Evolutionary conservation across 2,329 filamentous ascomycete genomes (phyloP), one percentile per base, ranked within the genome.

Genomic region (Ophiostoma piceae): DNA sequence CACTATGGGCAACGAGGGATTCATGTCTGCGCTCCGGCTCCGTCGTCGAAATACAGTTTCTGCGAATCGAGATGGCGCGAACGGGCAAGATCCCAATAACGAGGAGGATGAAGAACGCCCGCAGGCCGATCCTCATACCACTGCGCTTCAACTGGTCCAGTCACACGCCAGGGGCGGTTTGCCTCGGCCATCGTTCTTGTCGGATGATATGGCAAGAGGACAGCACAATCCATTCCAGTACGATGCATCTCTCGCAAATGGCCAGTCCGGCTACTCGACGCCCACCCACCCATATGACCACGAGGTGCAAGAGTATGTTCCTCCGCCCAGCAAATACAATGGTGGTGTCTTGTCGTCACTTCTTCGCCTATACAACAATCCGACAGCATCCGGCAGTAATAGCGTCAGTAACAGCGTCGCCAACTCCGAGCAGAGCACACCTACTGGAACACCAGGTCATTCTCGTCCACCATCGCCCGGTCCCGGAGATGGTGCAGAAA

Each of bases 331-430:
- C 29, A 85, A 89, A 72, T 94, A 92, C 77, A 87, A 88, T 67
- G 89, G 88, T 39, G 91, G 92, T 39, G 86, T 94, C 66, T 81
- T 96, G 0, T 88, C 89, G 2, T 89, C 88, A 0, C 80, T 96
- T 0, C 80, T 95, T 67, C 91, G 89, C 77, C 82, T 93, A 11
- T 89, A 92, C 75, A 84, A 87, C 71, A 81, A 71, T 81, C 82
- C 65, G 76, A 74, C 74, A 74, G 75, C 64, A 29, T 47, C 69
- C 35, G 71, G 74, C 41, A 69, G 74, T 71, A 76, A 73, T 70
- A 79, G 74, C 73, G 74, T 74, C 51, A 69, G 74, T 71, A 76
- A 73, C 70, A 79, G 74, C 73, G 74, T 74, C 51, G 79, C 76
- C 16, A 78, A 76, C 69, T 82, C 80, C 72, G 81, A 79, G 16